Conservation (phyloP, 1,284 basidiomycete genomes). For the Paramarasmius palmivorus region DNA sequence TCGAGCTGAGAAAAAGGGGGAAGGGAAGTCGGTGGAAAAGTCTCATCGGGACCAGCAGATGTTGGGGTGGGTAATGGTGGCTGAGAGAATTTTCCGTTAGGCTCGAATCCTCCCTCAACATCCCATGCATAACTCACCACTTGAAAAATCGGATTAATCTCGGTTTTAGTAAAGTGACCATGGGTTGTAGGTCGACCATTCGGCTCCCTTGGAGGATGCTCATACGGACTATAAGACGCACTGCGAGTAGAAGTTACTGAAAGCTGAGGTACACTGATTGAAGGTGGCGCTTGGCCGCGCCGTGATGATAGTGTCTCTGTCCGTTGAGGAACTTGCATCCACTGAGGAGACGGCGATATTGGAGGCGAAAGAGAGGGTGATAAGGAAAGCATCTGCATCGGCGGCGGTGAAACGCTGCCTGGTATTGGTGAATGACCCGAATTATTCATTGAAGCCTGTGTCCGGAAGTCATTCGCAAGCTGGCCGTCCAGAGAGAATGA, state of each 20-base stretch:
- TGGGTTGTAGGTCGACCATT: conserved; percentile 46
- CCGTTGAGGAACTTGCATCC: conserved; percentile 51
- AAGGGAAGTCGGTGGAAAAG: conserved; percentile 46
- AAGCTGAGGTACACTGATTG: conserved; percentile 39
- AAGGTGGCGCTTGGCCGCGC: conserved; percentile 40
- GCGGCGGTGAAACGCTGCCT: conserved; percentile 70
- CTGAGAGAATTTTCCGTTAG: conserved; percentile 16
- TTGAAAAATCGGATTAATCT: conserved; percentile 89
- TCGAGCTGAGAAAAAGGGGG: conserved; percentile 79
- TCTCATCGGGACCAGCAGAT: conserved; percentile 19
- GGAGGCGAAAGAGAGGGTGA: conserved; percentile 62
- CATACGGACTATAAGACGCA: conserved; percentile 37
- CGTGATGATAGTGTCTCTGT: conserved; percentile 34
- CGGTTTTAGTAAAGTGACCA: conserved; percentile 51
- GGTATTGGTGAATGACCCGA: conserved; percentile 50
- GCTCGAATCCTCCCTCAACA: conserved; percentile 27
- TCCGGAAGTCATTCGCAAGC: conserved; percentile 75
- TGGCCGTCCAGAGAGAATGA: conserved; percentile 83
- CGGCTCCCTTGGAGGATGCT: conserved; percentile 45
- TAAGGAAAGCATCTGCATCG: conserved; percentile 70
- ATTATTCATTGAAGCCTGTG: conserved; percentile 73
- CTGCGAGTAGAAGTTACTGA: conserved; percentile 35
- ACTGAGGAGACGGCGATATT: conserved; percentile 56
- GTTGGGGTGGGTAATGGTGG: conserved; percentile 9
- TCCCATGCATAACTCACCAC: conserved; percentile 65